Evolutionary conservation across 2,329 filamentous ascomycete species (phyloP), one percentile per base, ranked within the genome.

Genomic region (Fusarium sp.): DNA sequence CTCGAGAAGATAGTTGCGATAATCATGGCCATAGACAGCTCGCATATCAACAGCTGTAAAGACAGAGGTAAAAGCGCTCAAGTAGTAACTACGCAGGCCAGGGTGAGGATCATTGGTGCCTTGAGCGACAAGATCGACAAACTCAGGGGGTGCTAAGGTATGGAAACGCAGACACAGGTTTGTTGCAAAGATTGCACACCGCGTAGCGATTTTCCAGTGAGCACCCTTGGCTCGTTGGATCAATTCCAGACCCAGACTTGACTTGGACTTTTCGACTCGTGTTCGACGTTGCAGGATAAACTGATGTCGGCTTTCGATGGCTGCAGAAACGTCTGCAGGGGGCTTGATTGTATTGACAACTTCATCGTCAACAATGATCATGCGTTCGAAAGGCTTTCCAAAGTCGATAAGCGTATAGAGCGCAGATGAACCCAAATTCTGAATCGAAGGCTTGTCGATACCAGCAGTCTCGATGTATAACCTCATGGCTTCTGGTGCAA

Each of bases 151-250:
- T 7, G 93, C 93, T 64, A 99, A 87, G 19, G 88, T 91, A 68
- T 97, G 91, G 72, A 98, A 97, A n/a, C 96, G 90, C 65, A 97
- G 87, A 57, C 93, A 95, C 65, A 97, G 85, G 62, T 96, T 97
- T 56, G 95, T 89, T 6, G 97, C 92, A 76, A 99, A 96, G 34
- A 96, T 91, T 11, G 92, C 92, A 56, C 94, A 97, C 26, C 95
- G 87, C 49, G 89, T 93, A 7, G 95, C 95, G 71, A 97, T 94
- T 82, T 97, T 98, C 96, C 96, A 99, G 75, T 99, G 96, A 1
- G 94, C 93, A 4, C 87, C 87, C 72, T 88, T 89, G 3, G 93
- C 92, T 61, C 91, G 82, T 60, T 91, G 87, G 6, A 94, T 91
- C 30, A 99, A 83, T 76, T 98, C 94, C 54, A 93, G 82, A 0